Evolutionary conservation across 2,329 filamentous ascomycete species (phyloP).

Genomic region (Orbilia javanica): DNA sequence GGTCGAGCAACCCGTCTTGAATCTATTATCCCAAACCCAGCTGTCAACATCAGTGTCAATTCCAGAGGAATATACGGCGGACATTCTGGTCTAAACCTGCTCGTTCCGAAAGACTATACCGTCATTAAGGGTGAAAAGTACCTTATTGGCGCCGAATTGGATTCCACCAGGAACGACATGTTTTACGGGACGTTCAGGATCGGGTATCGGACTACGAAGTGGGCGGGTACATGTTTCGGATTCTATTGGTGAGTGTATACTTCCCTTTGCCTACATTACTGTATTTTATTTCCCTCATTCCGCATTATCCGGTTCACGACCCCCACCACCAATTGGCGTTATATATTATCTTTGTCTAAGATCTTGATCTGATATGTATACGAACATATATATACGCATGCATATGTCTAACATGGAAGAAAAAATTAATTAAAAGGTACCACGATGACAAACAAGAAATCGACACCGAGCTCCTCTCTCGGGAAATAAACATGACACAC

Average conservation of each 20-base stretch:
- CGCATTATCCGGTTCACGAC: background rate
- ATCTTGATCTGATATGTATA: background rate
- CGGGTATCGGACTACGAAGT: constrained; percentile 74
- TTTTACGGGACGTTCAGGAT: constrained; percentile 78
- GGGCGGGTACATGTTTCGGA: constrained; percentile 78
- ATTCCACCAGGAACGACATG: constrained; percentile 73
- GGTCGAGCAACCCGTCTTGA: constrained; percentile 73
- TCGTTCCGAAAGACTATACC: constrained; percentile 66
- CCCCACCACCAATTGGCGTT: too few relatives aligned
- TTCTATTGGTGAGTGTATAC: constrained; percentile 76
- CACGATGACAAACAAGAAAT: constrained; percentile 84
- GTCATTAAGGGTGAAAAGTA: constrained; percentile 67
- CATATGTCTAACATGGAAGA: background rate
- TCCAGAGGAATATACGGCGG: constrained; percentile 67
- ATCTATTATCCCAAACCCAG: constrained; percentile 72
- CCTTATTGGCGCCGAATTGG: constrained; percentile 75
- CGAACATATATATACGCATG: background rate
- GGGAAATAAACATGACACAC: constrained; percentile 70
- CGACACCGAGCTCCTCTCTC: constrained; percentile 82
- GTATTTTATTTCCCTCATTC: background rate
- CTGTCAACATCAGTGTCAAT: constrained; percentile 66
- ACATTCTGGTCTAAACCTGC: constrained; percentile 71
- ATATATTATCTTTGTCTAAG: background rate
- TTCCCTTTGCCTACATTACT: too few relatives aligned
- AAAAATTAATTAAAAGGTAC: constrained; percentile 69